phyloP scores from a whole-genome alignment of 768 basidiomycete genomes.

The Macrocybe gigantea region DNA sequence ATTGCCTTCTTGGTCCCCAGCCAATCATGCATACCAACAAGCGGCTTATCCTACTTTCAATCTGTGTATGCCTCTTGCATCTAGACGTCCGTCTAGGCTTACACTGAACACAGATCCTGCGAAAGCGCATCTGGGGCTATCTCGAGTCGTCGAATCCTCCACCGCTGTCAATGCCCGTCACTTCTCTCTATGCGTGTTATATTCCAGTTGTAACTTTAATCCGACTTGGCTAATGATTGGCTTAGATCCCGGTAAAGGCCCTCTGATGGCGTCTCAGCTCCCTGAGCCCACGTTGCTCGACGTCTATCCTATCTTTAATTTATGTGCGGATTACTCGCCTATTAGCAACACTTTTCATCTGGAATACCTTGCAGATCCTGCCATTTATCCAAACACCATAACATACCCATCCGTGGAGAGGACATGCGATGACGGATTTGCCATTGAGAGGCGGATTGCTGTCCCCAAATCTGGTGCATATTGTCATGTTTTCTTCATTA shows the following conservation, averaged over 20 bases:
- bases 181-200: no score
- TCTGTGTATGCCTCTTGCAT: slow-evolving; percentile 24
- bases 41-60: slow-evolving; percentile 15
- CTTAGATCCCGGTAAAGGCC: no score
- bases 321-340: slow-evolving; percentile 19
- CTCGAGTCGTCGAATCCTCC: no score
- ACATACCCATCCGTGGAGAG: slow-evolving; percentile 20
- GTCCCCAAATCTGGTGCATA: neutral
- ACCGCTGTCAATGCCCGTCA: no score
- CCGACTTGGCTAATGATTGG: no score
- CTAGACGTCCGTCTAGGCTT: neutral
- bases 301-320: slow-evolving; percentile 25
- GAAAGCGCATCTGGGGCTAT: no score
- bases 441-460: no score
- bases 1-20: no score
- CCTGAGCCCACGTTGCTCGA: slow-evolving; percentile 6
- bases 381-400: slow-evolving; percentile 25
- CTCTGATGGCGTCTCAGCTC: neutral
- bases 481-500: neutral
- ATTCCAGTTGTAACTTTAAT: no score
- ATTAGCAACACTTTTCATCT: neutral
- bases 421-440: neutral
- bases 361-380: slow-evolving; percentile 13
- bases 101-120: neutral
- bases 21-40: neutral